Percentiles rank a stretch among this genome's conserved stretches.
phyloP scores from a whole-genome alignment of 78 protist species.

The Speleostelium caveatum region DNA sequence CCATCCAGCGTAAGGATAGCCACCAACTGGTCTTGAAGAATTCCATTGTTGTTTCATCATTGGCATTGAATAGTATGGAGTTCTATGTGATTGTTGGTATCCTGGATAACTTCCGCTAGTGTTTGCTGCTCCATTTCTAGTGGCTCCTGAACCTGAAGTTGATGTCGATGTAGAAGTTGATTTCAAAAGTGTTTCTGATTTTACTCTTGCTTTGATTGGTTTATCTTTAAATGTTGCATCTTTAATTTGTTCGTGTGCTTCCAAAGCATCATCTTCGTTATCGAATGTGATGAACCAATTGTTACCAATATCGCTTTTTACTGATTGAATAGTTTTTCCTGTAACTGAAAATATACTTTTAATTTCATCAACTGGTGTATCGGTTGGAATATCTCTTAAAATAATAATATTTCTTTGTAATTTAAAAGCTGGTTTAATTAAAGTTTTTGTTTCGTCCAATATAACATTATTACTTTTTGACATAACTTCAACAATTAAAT shows the following conservation, averaged over 20 bases:
- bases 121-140: not conserved
- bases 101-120: not conserved
- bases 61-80: not conserved
- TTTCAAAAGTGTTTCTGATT: slow-evolving; percentile 61
- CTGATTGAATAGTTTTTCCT: not conserved
- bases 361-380: slow-evolving; percentile 63
- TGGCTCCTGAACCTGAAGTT: not conserved
- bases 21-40: not conserved
- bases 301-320: slow-evolving; percentile 47
- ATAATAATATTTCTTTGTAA: slow-evolving; percentile 51
- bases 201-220: slow-evolving; percentile 76
- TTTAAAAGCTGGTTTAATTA: slow-evolving; percentile 64
- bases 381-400: slow-evolving; percentile 59
- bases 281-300: slow-evolving; percentile 79
- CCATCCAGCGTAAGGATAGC: slow-evolving; percentile 43
- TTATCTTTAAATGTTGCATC: slow-evolving; percentile 44
- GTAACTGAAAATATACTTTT: slow-evolving; percentile 31
- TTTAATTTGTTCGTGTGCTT: slow-evolving; percentile 50
- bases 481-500: slow-evolving; percentile 53
- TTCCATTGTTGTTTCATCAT: not conserved
- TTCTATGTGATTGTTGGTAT: not conserved
- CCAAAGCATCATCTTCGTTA: slow-evolving; percentile 57
- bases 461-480: slow-evolving; percentile 19
- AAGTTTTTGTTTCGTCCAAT: slow-evolving; percentile 43
- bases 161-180: not conserved